Conservation (phyloP, 1,139 yeast species). For the Spencermartinsiella ligniputridi region DNA sequence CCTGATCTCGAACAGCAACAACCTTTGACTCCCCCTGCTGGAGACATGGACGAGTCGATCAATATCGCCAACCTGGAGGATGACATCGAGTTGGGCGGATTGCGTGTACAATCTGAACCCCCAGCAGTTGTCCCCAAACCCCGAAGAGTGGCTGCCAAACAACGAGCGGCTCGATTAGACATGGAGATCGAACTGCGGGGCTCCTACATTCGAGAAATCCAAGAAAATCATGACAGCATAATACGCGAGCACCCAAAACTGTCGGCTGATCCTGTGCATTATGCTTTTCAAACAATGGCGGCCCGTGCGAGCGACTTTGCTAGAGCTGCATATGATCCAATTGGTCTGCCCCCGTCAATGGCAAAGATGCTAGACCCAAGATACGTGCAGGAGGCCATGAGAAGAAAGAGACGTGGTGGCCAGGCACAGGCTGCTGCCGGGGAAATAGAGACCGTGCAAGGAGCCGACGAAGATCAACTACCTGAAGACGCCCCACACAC, state of each 20-base stretch:
- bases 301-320: conserved; percentile 10
- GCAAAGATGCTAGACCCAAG: conserved; percentile 24
- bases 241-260: conserved; percentile 14
- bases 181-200: conserved; percentile 7
- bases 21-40: conserved; percentile 6
- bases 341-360: conserved; percentile 14
- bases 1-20: conserved; percentile 6
- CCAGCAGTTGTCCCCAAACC: conserved; percentile 8
- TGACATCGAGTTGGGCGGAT: conserved; percentile 5
- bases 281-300: conserved; percentile 14
- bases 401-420: conserved; percentile 20
- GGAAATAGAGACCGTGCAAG: no score
- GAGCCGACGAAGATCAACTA: background rate
- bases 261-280: conserved; percentile 16
- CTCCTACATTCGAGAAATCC: conserved; percentile 2
- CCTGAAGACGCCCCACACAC: background rate
- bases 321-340: conserved; percentile 13
- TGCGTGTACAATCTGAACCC: background rate
- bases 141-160: conserved; percentile 6
- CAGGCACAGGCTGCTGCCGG: conserved; percentile 3
- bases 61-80: conserved; percentile 13
- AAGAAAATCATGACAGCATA: conserved; percentile 7
- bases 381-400: conserved; percentile 22
- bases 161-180: conserved; percentile 10
- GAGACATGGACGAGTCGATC: conserved; percentile 11